Conservation (phyloP, 1,284 basidiomycete species). For the Melampsora americana region DNA sequence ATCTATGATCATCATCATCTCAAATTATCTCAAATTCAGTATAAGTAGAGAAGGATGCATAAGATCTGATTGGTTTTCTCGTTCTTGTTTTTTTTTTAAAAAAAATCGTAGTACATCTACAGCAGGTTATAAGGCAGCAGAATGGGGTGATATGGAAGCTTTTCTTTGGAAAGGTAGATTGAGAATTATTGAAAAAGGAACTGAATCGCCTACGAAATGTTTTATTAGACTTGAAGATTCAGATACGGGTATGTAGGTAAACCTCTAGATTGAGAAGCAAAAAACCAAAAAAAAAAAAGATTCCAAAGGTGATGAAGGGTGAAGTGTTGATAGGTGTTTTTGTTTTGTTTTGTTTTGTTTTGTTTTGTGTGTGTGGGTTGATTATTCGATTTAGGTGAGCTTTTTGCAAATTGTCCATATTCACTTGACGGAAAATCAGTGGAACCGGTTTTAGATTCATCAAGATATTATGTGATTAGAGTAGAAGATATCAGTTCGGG, state of each 20-base stretch:
- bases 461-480: slow-evolving; percentile 88
- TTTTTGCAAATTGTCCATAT: slow-evolving; percentile 90
- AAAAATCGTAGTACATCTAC: slow-evolving; percentile 74
- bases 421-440: slow-evolving; percentile 73
- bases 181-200: slow-evolving; percentile 69
- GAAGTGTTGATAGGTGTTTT: too few species aligned
- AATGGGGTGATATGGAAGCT: slow-evolving; percentile 73
- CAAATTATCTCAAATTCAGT: slow-evolving; percentile 73
- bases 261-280: too few species aligned
- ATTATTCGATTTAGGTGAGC: slow-evolving; percentile 56
- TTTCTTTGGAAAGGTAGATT: slow-evolving; percentile 88
- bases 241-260: slow-evolving; percentile 61
- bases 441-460: slow-evolving; percentile 92
- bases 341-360: neutral
- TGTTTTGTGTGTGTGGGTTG: too few species aligned
- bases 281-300: too few species aligned
- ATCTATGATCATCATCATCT: neutral
- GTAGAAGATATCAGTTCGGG: slow-evolving; percentile 73
- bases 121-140: slow-evolving; percentile 76
- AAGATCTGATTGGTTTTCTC: too few species aligned
- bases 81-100: slow-evolving; percentile 56
- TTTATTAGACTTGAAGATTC: slow-evolving; percentile 70
- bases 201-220: slow-evolving; percentile 56
- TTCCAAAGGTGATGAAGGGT: too few species aligned
- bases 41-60: too few species aligned